Conservation (phyloP, 78 protist species). For the Pigoraptor vietnamica region DNA sequence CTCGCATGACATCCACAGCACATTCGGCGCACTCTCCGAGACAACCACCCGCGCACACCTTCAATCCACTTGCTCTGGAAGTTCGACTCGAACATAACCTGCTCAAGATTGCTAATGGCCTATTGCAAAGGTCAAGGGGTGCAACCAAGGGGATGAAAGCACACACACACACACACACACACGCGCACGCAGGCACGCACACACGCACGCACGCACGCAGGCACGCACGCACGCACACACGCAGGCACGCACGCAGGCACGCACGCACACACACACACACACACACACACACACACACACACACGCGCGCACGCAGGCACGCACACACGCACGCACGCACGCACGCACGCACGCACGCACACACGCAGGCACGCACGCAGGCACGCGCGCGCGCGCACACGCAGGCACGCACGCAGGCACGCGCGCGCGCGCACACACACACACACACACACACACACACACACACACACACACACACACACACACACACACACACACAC, state of each 20-base stretch:
- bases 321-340: too few species aligned
- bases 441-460: not conserved
- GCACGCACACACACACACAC: not conserved
- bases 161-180: not conserved
- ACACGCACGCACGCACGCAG: not conserved
- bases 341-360: not conserved
- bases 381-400: not conserved
- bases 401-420: not conserved
- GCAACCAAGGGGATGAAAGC: too few species aligned
- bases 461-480: not conserved
- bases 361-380: too few species aligned
- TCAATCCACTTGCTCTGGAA: not conserved
- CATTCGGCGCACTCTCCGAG: not conserved
- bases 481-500: not conserved
- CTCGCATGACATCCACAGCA: not conserved
- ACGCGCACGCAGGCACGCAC: not conserved
- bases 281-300: not conserved
- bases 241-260: not conserved
- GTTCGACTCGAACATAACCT: not conserved
- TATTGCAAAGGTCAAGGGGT: not conserved
- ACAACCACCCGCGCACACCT: not conserved
- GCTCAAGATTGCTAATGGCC: not conserved
- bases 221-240: not conserved
- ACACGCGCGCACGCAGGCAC: too few species aligned
- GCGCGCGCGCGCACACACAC: not conserved